These are phyloP conservation scores for Dryas octopetala DNA, from an alignment of 306 rosid genomes.

Conservation along the genomic window DNA sequence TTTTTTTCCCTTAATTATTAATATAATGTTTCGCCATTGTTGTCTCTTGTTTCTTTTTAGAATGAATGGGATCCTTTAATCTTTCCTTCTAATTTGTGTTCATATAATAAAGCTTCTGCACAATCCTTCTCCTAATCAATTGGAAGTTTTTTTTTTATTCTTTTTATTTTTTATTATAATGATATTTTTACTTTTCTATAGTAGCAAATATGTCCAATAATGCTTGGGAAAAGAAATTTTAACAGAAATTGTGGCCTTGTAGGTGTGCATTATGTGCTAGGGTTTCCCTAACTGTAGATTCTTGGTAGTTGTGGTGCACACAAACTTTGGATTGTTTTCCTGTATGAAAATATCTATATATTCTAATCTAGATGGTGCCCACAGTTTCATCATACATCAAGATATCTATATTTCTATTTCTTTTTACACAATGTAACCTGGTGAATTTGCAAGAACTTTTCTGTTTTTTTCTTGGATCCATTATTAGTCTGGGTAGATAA, in stretches of 20 bases:
- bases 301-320: no score
- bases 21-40: not conserved
- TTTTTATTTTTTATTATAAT: not conserved
- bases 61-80: constrained; percentile 12
- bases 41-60: constrained; percentile 21
- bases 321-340: no score
- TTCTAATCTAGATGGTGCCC: no score
- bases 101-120: constrained; percentile 4
- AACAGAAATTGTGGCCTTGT: not conserved
- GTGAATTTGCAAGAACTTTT: no score
- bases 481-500: no score
- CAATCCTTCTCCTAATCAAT: not conserved
- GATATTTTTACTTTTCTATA: not conserved
- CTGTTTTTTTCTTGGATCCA: no score
- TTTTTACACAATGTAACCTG: no score
- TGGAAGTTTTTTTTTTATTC: not conserved
- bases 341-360: no score
- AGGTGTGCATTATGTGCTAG: no score
- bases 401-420: no score
- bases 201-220: not conserved
- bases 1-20: not conserved
- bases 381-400: no score
- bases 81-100: constrained; percentile 13
- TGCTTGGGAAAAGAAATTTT: not conserved
- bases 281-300: no score